A percentile compares a stretch with the other conserved stretches of the same genome.
Conservation (phyloP, 192 early-diverging fungal genomes). For the Mortierella alpina region DNA sequence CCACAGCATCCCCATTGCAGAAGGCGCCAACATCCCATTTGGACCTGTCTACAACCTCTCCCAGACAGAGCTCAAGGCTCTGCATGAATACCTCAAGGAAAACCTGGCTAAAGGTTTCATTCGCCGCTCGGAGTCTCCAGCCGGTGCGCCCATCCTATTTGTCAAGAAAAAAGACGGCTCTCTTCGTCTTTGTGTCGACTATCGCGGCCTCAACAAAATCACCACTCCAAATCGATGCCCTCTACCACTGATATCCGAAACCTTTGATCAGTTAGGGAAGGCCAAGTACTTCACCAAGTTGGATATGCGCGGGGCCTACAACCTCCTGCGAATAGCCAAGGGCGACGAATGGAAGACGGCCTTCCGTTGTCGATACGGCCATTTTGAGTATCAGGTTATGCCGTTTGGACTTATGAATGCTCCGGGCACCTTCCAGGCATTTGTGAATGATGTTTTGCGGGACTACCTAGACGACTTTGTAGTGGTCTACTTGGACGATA, state of each 20-base stretch:
- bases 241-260: constrained; percentile 63
- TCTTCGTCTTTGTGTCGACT: constrained; percentile 37
- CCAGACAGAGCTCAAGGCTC: constrained; percentile 29
- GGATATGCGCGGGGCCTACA: constrained; percentile 55
- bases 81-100: constrained; percentile 39
- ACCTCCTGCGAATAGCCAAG: constrained; percentile 54
- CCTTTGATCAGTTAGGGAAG: constrained; percentile 48
- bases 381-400: constrained; percentile 52
- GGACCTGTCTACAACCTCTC: constrained; percentile 39
- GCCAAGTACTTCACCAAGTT: constrained; percentile 57
- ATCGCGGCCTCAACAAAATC: constrained; percentile 61
- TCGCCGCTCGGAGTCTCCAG: constrained; percentile 7
- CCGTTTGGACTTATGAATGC: constrained; percentile 54
- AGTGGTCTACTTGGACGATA: constrained; percentile 58
- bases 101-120: constrained; percentile 21
- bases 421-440: constrained; percentile 51
- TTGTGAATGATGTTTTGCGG: constrained; percentile 54
- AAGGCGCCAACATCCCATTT: not conserved
- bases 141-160: constrained; percentile 19
- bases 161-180: constrained; percentile 28
- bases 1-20: constrained; percentile 12
- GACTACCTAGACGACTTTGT: constrained; percentile 25
- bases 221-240: constrained; percentile 62
- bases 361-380: constrained; percentile 38
- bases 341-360: constrained; percentile 55